A percentile compares a stretch with the other conserved stretches of the same genome.
Evolutionary conservation across 1,139 yeast species (phyloP).

Genomic region (Trichomonascaceae sp.): DNA sequence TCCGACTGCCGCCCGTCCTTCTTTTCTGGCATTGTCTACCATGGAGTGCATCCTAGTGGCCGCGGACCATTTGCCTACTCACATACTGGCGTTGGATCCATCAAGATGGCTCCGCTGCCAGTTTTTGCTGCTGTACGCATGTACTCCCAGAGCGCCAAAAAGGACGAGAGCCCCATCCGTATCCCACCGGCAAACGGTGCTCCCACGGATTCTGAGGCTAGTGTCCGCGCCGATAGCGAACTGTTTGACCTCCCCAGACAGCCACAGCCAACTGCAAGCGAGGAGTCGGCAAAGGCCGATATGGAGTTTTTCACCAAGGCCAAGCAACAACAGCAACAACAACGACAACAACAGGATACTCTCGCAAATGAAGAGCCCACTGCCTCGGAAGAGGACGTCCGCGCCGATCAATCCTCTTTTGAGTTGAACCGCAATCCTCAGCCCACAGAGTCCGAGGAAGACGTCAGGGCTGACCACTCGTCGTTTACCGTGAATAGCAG

Average conservation of each 20-base stretch:
- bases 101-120: constrained; percentile 30
- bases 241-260: background rate
- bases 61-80: constrained; percentile 26
- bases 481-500: constrained; percentile 8
- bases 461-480: constrained; percentile 10
- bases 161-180: background rate
- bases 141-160: background rate
- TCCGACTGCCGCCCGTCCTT: constrained; percentile 37
- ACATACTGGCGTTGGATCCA: constrained; percentile 56
- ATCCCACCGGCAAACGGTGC: background rate
- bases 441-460: constrained; percentile 13
- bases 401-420: constrained; percentile 8
- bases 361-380: constrained; percentile 7
- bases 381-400: constrained; percentile 11
- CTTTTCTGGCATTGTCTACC: constrained; percentile 65
- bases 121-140: constrained; percentile 1
- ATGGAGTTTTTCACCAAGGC: too few relatives aligned
- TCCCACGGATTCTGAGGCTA: constrained; percentile 11
- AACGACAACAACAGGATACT: background rate
- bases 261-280: constrained; percentile 8
- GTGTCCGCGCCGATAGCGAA: constrained; percentile 9
- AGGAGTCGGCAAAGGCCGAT: constrained; percentile 12
- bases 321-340: too few relatives aligned
- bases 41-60: constrained; percentile 49
- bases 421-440: constrained; percentile 4